Base-by-base conservation (phyloP, 2,329 filamentous ascomycete genomes). In the Aspergillus hortae region DNA sequence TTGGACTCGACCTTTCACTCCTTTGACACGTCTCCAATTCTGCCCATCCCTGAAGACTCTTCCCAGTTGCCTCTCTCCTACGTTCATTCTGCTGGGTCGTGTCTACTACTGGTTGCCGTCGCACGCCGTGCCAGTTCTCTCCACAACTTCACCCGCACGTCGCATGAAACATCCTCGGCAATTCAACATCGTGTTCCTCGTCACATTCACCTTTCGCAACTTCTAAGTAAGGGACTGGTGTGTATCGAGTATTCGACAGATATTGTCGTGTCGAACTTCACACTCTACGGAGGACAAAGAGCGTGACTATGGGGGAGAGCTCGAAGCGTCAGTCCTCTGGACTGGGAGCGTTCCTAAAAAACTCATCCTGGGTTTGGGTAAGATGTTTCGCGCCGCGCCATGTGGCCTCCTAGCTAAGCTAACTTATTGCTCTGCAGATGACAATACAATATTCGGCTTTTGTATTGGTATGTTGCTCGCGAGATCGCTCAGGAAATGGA, bases 391-490 rank as follows among this genome's bases (percentile, higher is more conserved):
- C 27, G 27, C 27, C 30, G 38, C 45, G 38, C 27, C 17, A 21
- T n/a, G 27, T 36, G 21, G 23, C 15, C 17, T 6, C 12, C 14
- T 25, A 9, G 2, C 38, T 44, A 15, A 19, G 52, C 51, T 60
- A 44, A 53, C 35, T 45, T 46, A 17, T 44, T 41, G 6, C 11
- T 44, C 55, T 36, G 40, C 6, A 77, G 74, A 64, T 77, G 55
- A 70, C 74, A 17, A 60, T 68, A 42, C 74, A 77, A 51, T 75
- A 72, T 49, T 73, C 74, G 21, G 65, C 63, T 6, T 75, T 75
- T 55, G 69, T 74, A 48, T 57, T 77, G 66, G 74, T 77, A 66
- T 60, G 72, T 60, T 46, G 41, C 25, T 47, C 21, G 15, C 12
- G 2, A 25, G 5, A 9, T 14, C n/a, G 0, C 25, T 15, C 15